phyloP scores from a whole-genome alignment of 148 eudicot species.

The Arctostaphylos glauca region DNA sequence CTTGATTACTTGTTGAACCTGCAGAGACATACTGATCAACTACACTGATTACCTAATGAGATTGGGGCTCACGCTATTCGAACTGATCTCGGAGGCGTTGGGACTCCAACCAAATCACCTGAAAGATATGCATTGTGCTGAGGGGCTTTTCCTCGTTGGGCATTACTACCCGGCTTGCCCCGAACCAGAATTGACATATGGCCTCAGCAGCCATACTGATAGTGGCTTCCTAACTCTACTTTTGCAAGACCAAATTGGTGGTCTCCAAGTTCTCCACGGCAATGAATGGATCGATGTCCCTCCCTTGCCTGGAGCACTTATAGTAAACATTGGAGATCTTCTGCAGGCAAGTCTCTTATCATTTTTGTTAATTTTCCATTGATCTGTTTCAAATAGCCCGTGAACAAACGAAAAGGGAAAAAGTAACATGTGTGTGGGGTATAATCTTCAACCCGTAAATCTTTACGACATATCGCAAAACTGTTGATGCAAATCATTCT shows the following conservation, averaged over 20 bases:
- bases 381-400: not conserved
- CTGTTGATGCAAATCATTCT: not conserved
- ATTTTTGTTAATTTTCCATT: not conserved
- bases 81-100: slow-evolving; percentile 20
- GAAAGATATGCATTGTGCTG: slow-evolving; percentile 35
- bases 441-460: not conserved
- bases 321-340: not conserved
- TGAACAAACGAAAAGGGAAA: not conserved
- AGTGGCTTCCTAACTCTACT: not conserved
- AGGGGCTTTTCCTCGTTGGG: slow-evolving; percentile 9
- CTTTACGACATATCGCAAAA: not conserved
- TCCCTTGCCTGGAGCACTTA: not conserved
- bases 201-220: not conserved
- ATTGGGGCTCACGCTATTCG: slow-evolving; percentile 11
- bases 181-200: slow-evolving; percentile 23
- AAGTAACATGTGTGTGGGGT: not conserved
- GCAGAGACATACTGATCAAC: slow-evolving; percentile 27
- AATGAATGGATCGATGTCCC: not conserved
- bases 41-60: slow-evolving; percentile 26
- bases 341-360: not conserved
- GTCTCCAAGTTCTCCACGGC: slow-evolving; percentile 33
- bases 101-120: slow-evolving; percentile 28
- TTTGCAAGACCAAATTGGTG: slow-evolving; percentile 31
- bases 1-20: not conserved
- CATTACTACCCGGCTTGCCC: slow-evolving; percentile 44